phyloP scores from a whole-genome alignment of 1,284 basidiomycete genomes.

The Microbotryomycetes sp. region DNA sequence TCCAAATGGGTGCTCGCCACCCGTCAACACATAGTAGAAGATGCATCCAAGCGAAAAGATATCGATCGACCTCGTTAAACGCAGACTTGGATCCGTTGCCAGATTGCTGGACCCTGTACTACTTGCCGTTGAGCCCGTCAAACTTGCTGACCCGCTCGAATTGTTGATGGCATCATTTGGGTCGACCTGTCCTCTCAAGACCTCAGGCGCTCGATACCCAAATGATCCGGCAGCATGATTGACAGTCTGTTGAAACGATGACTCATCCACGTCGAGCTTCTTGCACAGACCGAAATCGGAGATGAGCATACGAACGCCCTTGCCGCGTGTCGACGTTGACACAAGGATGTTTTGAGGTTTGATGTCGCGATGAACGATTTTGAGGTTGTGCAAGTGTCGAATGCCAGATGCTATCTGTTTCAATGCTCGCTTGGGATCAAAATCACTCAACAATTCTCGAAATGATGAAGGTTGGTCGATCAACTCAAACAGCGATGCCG shows the following conservation, averaged over 20 bases:
- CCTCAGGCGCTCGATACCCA: constrained; percentile 92
- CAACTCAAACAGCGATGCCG: constrained; percentile 86
- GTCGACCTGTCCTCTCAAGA: constrained; percentile 81
- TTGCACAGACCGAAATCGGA: constrained; percentile 94
- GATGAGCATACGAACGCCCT: constrained; percentile 72
- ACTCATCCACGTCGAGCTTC: constrained; percentile 85
- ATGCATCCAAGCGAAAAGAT: constrained; percentile 89
- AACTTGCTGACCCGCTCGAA: constrained; percentile 19
- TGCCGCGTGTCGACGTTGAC: constrained; percentile 54
- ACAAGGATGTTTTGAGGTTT: constrained; percentile 98
- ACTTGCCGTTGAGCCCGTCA: constrained; percentile 11
- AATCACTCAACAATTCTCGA: constrained; percentile 55
- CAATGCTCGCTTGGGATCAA: constrained; percentile 82
- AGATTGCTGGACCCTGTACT: constrained; percentile 10
- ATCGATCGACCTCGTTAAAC: constrained; percentile 86
- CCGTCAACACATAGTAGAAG: constrained; percentile 84
- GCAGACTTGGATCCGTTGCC: constrained; percentile 48
- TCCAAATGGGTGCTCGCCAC: constrained; percentile 82
- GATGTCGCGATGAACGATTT: constrained; percentile 96
- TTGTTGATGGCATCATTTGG: constrained; percentile 63
- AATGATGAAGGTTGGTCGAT: constrained; percentile 67
- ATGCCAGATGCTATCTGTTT: constrained; percentile 81
- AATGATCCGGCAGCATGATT: constrained; percentile 69
- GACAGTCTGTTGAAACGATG: constrained; percentile 77
- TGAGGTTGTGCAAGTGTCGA: constrained; percentile 84